Conservation (phyloP, 495 filamentous ascomycete genomes). For the Penicillium cosmopolitanum region DNA sequence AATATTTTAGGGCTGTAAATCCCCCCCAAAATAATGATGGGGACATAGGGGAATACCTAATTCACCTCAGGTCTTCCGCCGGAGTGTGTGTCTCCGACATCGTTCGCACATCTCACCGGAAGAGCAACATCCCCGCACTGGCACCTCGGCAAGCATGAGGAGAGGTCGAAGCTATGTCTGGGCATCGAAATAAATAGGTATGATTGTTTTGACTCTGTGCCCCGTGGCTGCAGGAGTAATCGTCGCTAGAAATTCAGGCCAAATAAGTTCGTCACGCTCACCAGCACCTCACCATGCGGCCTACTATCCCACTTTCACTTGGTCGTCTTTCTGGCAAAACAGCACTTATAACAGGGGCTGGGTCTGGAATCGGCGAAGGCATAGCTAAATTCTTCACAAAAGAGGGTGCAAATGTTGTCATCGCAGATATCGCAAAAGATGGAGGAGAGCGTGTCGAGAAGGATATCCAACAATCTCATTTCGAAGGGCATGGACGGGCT, state of each 20-base stretch:
- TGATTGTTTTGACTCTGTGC: too few species aligned
- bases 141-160: background rate
- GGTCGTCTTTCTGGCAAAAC: conserved; percentile 42
- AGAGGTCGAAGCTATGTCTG: background rate
- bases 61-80: background rate
- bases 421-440: conserved; percentile 52
- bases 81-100: background rate
- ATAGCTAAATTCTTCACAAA: conserved; percentile 54
- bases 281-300: background rate
- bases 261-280: background rate
- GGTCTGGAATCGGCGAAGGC: conserved; percentile 56
- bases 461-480: background rate
- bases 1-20: background rate
- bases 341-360: conserved; percentile 50
- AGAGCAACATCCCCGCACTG: background rate
- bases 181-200: too few species aligned
- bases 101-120: background rate
- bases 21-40: too few species aligned
- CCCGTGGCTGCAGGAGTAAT: too few species aligned
- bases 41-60: too few species aligned
- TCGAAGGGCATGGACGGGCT: background rate
- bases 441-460: conserved; percentile 20
- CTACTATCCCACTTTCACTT: background rate
- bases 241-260: too few species aligned
- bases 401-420: conserved; percentile 57